Evolutionary conservation across 768 basidiomycete genomes (phyloP), one percentile per base, ranked within the genome.

Genomic region (Astraeus odoratus): DNA sequence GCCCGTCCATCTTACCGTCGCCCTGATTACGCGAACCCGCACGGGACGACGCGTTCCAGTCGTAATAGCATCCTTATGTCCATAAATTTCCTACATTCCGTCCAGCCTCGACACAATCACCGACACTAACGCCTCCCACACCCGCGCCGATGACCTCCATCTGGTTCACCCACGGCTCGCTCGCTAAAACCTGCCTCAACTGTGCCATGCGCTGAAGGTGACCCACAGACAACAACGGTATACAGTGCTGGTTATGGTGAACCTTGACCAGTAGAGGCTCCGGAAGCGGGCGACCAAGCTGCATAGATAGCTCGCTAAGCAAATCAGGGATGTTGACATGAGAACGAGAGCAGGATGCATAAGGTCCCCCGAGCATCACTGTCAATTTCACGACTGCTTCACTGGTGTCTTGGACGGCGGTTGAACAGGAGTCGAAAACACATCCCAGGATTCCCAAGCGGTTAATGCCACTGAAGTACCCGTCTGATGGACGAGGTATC

Each of bases 291-390:
- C 46, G 57, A 10, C 66, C 66, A 6, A 83, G 63, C 42, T 82
- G 78, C 23, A 56, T 48, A 39, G 67, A 66, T n/a, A 80, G 62
- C 20, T 59, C 65, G 30, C 55, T 58, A 29, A 55, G 53, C 6
- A 53, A 46, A 23, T 47, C 40, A 8, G 58, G 53, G 19, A 57
- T 50, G 47, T 60, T 57, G 42, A 68, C 35, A 39, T 47, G 49
- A 49, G 45, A 49, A 55, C 47, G 44, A 58, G 23, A 19, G 55
- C 59, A 61, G 54, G 55, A 47, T 57, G 43, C 51, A 53, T 89
- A 80, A 1, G 90, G 85, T 0, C 91, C 92, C 16, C 93, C 91
- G 19, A 92, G 66, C 90, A 99, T 94, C 35, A 92, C 75, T 0
- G 94, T 93, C 52, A 94, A 58, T 60, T 95, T 96, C 22, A 83